Percentiles rank a stretch among this genome's conserved stretches.
Evolutionary conservation across 2,329 filamentous ascomycete species (phyloP).

Genomic region (Trichoderma lentiforme): DNA sequence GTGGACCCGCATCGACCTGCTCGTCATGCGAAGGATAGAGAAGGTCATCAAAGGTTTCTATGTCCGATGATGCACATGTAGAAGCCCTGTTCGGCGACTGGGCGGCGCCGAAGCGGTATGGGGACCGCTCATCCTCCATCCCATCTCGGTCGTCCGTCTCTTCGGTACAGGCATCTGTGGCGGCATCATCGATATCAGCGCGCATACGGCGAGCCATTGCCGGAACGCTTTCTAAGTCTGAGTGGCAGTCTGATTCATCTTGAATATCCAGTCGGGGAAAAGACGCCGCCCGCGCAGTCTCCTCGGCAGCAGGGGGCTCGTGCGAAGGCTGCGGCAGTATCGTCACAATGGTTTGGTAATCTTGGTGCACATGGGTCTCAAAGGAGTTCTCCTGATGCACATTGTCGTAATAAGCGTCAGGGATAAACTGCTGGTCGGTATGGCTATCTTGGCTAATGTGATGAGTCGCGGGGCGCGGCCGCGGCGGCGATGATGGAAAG

Average conservation of each 20-base stretch:
- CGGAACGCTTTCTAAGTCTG: conserved; percentile 33
- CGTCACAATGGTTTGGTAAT: conserved; percentile 46
- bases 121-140: conserved; percentile 28
- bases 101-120: conserved; percentile 29
- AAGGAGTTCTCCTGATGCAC: conserved; percentile 34
- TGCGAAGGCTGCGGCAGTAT: conserved; percentile 43
- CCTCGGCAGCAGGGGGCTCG: conserved; percentile 14
- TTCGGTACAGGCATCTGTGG: conserved; percentile 37
- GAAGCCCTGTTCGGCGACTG: conserved; percentile 37
- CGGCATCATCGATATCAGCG: conserved; percentile 31
- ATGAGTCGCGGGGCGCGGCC: conserved; percentile 21
- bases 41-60: conserved; percentile 29
- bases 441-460: background rate
- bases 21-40: conserved; percentile 27
- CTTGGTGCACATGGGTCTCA: conserved; percentile 20
- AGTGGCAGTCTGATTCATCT: conserved; percentile 40
- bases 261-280: conserved; percentile 36
- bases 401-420: conserved; percentile 34
- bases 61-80: conserved; percentile 40
- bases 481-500: conserved; percentile 18
- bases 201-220: conserved; percentile 26
- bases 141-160: conserved; percentile 33
- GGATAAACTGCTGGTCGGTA: conserved; percentile 22
- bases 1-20: conserved; percentile 35
- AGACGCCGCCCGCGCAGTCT: conserved; percentile 26